Conservation (phyloP, 2,329 filamentous ascomycete genomes). For the Beauveria varroae region DNA sequence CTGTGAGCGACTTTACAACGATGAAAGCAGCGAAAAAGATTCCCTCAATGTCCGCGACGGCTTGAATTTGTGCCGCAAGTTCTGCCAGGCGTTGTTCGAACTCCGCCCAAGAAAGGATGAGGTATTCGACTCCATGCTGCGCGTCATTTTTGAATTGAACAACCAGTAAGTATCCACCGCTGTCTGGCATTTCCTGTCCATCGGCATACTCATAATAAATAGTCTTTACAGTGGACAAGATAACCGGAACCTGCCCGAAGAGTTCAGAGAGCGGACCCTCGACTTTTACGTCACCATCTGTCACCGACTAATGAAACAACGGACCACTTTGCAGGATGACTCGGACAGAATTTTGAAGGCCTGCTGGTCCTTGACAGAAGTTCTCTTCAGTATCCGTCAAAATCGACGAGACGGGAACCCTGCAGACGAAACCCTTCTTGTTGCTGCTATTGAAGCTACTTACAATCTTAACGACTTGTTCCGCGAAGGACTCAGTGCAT, state of each 20-base stretch:
- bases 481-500: conserved; percentile 48
- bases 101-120: conserved; percentile 72
- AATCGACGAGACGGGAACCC: conserved; percentile 65
- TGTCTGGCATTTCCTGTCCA: neutral
- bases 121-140: conserved; percentile 72
- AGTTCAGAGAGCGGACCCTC: conserved; percentile 80
- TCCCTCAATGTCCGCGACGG: conserved; percentile 64
- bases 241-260: conserved; percentile 66
- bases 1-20: conserved; percentile 82
- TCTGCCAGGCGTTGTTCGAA: conserved; percentile 88
- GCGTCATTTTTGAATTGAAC: conserved; percentile 91
- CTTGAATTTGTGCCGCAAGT: conserved; percentile 81
- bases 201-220: neutral
- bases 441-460: conserved; percentile 9
- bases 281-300: conserved; percentile 94
- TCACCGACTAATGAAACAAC: conserved; percentile 93
- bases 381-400: conserved; percentile 85
- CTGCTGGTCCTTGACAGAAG: conserved; percentile 86
- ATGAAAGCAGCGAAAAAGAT: conserved; percentile 62
- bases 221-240: conserved; percentile 87
- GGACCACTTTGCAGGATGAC: conserved; percentile 68
- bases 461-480: conserved; percentile 9
- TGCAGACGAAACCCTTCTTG: conserved; percentile 72
- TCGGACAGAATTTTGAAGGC: conserved; percentile 77
- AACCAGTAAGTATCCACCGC: conserved; percentile 56